Evolutionary conservation across 768 basidiomycete species (phyloP), one percentile per base, ranked within the genome.

Genomic region (Suillus tomentosus): DNA sequence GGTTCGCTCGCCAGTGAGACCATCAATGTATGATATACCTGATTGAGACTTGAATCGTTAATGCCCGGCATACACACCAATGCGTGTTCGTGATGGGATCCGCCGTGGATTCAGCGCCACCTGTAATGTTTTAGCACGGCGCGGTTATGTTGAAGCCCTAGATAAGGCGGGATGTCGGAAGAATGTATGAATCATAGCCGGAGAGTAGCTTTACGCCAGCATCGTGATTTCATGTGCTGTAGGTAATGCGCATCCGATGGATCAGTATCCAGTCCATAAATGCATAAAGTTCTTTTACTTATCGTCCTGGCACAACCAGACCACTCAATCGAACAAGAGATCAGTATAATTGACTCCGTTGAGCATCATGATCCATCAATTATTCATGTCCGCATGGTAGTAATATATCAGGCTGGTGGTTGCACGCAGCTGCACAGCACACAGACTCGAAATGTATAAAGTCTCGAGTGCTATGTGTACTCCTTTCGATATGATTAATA

Each of bases 351-450:
- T 31, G 36, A 37, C 36, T 37, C 10, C 31, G 31, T 55, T n/a
- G 54, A 39, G 17, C 24, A 15, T 40, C 15, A 17, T 57, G 56
- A 57, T 10, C n/a, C 24, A 40, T 58, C 40, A 58, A 42, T 57
- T 17, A 22, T 58, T 58, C 57, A 58, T 42, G 57, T 58, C 57
- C 57, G 40, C 27, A 24, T 13, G 24, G 24, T 58, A 57, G 56
- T 40, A 19, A 42, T 58, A 31, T 24, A 57, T 57, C 37, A 19
- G 17, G 17, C 24, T 27, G 56, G 22, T 40, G 39, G 17, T 11
- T 39, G 56, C 19, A 17, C 39, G 39, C 39, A 58, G 39, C 39
- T 24, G 40, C 40, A 27, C 57, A 58, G 39, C 39, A 42, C 24
- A 19, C 22, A 19, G 31, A 42, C 39, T 31, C 31, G 31, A 31